Evolutionary conservation across 2,329 filamentous ascomycete species (phyloP).

Genomic region (Cladophialophora bantiana): DNA sequence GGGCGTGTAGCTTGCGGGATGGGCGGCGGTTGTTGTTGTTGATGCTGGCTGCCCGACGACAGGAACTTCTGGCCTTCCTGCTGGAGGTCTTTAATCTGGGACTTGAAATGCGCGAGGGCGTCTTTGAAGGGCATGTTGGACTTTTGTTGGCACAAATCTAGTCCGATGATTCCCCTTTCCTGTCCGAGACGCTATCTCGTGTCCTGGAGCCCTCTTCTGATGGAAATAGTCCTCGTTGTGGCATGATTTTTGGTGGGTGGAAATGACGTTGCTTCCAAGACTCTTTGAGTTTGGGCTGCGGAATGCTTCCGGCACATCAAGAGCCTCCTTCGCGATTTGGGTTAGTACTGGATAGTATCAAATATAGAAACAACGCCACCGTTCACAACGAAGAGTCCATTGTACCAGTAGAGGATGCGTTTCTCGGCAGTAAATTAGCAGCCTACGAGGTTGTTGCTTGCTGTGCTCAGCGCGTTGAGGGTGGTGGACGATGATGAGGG

Average conservation of each 20-base stretch:
- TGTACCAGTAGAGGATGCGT: background rate
- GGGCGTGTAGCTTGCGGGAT: slow-evolving; percentile 31
- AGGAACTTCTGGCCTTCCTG: slow-evolving; percentile 32
- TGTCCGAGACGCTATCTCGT: no score
- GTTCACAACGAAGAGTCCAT: background rate
- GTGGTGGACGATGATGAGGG: background rate
- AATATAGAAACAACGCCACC: background rate
- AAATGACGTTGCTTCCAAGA: background rate
- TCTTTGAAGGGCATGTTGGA: slow-evolving; percentile 33
- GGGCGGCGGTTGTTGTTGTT: slow-evolving; percentile 23
- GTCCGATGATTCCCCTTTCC: no score
- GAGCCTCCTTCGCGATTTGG: background rate
- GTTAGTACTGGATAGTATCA: background rate
- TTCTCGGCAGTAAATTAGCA: background rate
- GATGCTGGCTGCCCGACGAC: background rate
- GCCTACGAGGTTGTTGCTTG: background rate
- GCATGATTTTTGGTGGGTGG: background rate
- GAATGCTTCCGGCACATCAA: background rate
- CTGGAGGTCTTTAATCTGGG: slow-evolving; percentile 33
- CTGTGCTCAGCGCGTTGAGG: background rate
- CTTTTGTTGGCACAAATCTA: no score
- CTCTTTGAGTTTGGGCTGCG: background rate
- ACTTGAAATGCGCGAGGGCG: slow-evolving; percentile 28
- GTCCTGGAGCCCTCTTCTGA: no score
- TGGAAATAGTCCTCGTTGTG: background rate